Base-by-base conservation (phyloP, 768 basidiomycete genomes). In the Brasilioporus rufonigricans region DNA sequence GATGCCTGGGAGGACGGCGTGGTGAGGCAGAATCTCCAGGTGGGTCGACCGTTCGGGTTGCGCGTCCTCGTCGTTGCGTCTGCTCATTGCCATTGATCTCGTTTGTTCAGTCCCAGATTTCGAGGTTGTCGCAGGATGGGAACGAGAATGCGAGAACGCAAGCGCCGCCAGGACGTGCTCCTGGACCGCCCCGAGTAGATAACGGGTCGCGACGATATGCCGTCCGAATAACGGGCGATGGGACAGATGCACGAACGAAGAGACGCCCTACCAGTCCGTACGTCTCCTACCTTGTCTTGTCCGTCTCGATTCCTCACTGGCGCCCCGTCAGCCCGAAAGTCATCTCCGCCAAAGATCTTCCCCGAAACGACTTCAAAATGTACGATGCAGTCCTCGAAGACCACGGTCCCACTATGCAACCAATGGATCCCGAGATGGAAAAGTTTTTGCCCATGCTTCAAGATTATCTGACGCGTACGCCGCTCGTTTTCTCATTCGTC, bases 381-480 rank as follows among this genome's bases (percentile, higher is more conserved):
- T 91, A 85, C 52, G 89, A 91, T 56, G 90, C 89, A 0, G 75
- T 91, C 12, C 82, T 73, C 4, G 71, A 78, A 36, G 60, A 71
- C 11, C 68, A 71, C 39, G 69, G 68, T 9, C 39, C 65, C 19
- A 41, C 61, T 5, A 50, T 69, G 3, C 69, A 71, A 12, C 62
- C 69, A 33, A 53, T 75, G 6, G 86, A 85, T 59, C 64, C 75
- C 5, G 87, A 91, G 61, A 81, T 91, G 75, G 89, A 85, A 51
- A 89, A 87, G 51, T 91, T 92, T 63, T 55, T 89, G 43, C 85
- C 89, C 0, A 76, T 92, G 76, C 71, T 92, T n/a, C 80, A 83
- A 54, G 87, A 89, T 57, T 92, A 91, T 68, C 33, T 76, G 84
- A 48, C 84, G 71, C 56, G 90, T 89, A 57, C 40, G 81, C 68